These are phyloP conservation scores for Moricandia moricandioides DNA, from an alignment of 345 rosid species.

Conservation along the genomic window DNA sequence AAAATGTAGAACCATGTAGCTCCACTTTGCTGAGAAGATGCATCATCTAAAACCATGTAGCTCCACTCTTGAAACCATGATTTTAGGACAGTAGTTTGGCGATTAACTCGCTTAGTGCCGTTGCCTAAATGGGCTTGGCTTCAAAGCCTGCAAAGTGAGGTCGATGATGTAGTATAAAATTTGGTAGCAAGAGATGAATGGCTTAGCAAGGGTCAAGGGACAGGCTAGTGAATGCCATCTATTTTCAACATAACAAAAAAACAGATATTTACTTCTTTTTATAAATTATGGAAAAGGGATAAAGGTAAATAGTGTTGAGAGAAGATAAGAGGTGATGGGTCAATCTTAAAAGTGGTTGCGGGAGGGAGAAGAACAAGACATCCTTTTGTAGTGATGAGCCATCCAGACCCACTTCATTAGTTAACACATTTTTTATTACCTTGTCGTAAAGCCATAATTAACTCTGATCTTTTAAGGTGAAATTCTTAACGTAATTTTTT, in stretches of 20 bases:
- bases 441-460: too few species aligned
- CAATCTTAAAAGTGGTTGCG: conserved; percentile 9
- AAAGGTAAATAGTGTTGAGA: conserved; percentile 13
- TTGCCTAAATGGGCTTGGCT: conserved; percentile 2
- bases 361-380: conserved; percentile 47
- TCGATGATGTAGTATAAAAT: neutral
- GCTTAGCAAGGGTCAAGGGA: neutral
- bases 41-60: neutral
- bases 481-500: too few species aligned
- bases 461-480: too few species aligned
- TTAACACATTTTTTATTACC: neutral
- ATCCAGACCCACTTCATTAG: conserved; percentile 6
- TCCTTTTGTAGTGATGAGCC: conserved; percentile 27
- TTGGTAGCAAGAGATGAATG: conserved; percentile 9
- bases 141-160: conserved; percentile 7
- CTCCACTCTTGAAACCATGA: neutral
- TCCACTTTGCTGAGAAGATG: neutral
- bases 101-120: neutral
- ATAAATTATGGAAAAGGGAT: neutral
- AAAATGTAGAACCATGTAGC: neutral
- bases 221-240: neutral
- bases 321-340: conserved; percentile 21
- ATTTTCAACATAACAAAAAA: neutral
- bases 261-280: neutral
- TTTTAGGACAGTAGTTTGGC: neutral